These are phyloP conservation scores for Neurospora tetrasperma DNA, from an alignment of 495 filamentous ascomycete species.

Conservation along the genomic window DNA sequence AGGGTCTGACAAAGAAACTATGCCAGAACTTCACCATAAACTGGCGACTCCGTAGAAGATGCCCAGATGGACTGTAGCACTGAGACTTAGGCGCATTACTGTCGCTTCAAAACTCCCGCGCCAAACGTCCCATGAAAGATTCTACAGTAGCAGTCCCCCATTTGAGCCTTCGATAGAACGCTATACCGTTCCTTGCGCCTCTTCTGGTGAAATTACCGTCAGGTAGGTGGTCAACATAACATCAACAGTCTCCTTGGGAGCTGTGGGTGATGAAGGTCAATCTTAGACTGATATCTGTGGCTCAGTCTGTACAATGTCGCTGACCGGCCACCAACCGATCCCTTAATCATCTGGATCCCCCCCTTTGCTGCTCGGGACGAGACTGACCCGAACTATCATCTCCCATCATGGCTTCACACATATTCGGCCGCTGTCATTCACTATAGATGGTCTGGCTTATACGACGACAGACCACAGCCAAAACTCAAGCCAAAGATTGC, in stretches of 20 bases:
- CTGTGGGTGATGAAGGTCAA: not conserved
- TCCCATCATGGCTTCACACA: constrained; percentile 25
- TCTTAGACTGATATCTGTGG: not conserved
- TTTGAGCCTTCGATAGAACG: constrained; percentile 2
- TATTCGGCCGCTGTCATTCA: constrained; percentile 30
- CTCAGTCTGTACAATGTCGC: constrained; percentile 25
- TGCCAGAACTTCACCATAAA: not conserved
- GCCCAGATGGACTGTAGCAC: constrained; percentile 4
- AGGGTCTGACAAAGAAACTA: not conserved
- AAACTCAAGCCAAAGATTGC: not conserved
- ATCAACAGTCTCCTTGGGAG: not conserved
- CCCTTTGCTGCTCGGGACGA: constrained; percentile 14
- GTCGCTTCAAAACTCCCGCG: not conserved
- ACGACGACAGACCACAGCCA: not conserved
- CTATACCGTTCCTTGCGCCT: constrained; percentile 12
- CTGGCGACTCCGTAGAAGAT: constrained; percentile 4
- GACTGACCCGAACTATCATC: constrained; percentile 5
- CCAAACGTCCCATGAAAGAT: not conserved
- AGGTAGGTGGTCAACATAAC: constrained; percentile 5
- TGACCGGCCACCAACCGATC: constrained; percentile 14
- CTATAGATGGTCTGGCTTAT: constrained; percentile 27
- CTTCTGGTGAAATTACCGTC: constrained; percentile 17
- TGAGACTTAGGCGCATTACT: not conserved
- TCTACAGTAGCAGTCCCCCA: not conserved
- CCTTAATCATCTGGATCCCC: constrained; percentile 29